These are phyloP conservation scores for Talaromyces verruculosus DNA, from an alignment of 2,329 filamentous ascomycete genomes.

Conservation along the genomic window DNA sequence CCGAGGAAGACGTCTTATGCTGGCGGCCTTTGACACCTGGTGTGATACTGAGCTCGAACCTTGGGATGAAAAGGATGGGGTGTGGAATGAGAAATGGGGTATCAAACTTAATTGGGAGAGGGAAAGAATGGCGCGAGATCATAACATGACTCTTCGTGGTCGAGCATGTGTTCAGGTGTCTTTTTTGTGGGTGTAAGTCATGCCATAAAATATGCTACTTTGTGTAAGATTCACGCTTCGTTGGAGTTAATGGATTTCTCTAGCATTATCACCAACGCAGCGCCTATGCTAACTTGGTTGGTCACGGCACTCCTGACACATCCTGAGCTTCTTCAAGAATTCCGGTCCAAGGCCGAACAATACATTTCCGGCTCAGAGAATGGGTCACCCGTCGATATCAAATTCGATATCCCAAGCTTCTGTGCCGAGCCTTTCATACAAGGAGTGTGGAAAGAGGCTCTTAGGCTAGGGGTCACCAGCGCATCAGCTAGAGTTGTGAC, in stretches of 20 bases:
- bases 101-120: constrained; percentile 21
- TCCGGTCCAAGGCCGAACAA: constrained; percentile 10
- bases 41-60: constrained; percentile 16
- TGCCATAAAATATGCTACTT: neutral
- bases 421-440: constrained; percentile 16
- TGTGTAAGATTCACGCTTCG: neutral
- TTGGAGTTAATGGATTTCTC: neutral
- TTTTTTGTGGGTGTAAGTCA: constrained; percentile 22
- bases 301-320: constrained; percentile 16
- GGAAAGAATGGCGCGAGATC: constrained; percentile 19
- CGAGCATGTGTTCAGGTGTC: constrained; percentile 20
- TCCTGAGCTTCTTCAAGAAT: constrained; percentile 4
- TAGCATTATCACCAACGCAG: constrained; percentile 22
- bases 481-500: constrained; percentile 19
- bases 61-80: constrained; percentile 12
- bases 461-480: constrained; percentile 17
- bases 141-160: constrained; percentile 17
- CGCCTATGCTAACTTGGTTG: constrained; percentile 19
- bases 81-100: constrained; percentile 22
- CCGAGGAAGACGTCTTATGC: constrained; percentile 4
- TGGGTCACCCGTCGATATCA: neutral
- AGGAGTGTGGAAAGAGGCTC: constrained; percentile 22
- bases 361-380: constrained; percentile 1
- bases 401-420: constrained; percentile 12
- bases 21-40: constrained; percentile 19